phyloP scores from a whole-genome alignment of 2,329 filamentous ascomycete species.

The Neurospora sp. region DNA sequence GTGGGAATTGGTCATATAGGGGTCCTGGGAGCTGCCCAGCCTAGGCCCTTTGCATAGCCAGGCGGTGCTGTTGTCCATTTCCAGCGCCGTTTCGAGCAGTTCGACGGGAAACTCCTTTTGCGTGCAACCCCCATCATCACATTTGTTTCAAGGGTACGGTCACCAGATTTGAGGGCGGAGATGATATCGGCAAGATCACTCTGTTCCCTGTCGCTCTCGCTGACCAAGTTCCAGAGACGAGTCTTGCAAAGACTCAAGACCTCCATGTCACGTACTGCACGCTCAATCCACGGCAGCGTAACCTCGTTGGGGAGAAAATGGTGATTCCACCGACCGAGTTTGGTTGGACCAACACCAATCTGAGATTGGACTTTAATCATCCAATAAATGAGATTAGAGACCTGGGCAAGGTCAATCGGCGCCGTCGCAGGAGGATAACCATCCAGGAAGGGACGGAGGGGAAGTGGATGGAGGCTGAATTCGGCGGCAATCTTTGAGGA shows the following conservation, averaged over 20 bases:
- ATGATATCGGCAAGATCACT: background rate
- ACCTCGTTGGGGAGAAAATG: background rate
- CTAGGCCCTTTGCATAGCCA: no score
- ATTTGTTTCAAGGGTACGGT: background rate
- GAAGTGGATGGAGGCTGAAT: no score
- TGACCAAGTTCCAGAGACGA: slow-evolving; percentile 2
- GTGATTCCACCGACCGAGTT: slow-evolving; percentile 1
- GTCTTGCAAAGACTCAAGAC: no score
- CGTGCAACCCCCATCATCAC: no score
- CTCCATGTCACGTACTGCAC: background rate
- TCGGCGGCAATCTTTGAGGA: background rate
- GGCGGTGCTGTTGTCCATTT: no score
- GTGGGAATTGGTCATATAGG: no score
- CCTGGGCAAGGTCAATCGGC: background rate
- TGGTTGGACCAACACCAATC: background rate
- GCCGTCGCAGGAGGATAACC: background rate
- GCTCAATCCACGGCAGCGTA: background rate
- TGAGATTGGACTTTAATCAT: slow-evolving; percentile 3
- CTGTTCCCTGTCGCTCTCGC: background rate
- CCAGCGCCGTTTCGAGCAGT: no score
- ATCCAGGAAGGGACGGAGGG: no score
- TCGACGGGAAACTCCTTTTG: no score
- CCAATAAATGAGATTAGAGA: slow-evolving; percentile 2
- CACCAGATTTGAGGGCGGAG: background rate
- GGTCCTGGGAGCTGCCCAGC: no score